Conservation (phyloP, 2,329 filamentous ascomycete genomes). For the Diaporthe caulivora region DNA sequence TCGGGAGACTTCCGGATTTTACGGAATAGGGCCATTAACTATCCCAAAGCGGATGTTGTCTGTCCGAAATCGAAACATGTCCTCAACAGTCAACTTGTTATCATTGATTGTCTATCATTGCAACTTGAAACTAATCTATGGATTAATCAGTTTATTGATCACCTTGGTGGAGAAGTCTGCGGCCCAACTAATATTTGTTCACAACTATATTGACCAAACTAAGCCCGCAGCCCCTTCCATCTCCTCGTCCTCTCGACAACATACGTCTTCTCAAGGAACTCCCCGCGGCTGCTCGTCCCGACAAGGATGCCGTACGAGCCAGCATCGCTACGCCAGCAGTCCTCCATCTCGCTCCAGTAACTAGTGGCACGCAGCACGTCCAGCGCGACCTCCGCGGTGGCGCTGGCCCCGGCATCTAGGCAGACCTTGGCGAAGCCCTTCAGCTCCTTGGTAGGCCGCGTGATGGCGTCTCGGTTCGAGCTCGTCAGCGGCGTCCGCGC, state of each 20-base stretch:
- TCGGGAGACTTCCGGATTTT: constrained; percentile 26
- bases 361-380: constrained; percentile 52
- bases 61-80: background rate
- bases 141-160: background rate
- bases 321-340: constrained; percentile 53
- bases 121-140: background rate
- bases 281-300: constrained; percentile 48
- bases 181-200: background rate
- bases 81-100: background rate
- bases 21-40: constrained; percentile 22
- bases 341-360: constrained; percentile 56
- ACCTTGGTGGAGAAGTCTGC: background rate
- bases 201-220: background rate
- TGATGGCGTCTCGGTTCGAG: constrained; percentile 42
- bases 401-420: constrained; percentile 51
- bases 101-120: background rate
- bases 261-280: background rate
- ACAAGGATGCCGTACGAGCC: constrained; percentile 54
- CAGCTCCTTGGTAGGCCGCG: constrained; percentile 56
- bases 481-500: constrained; percentile 42
- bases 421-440: constrained; percentile 58
- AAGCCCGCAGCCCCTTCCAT: constrained; percentile 18
- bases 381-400: constrained; percentile 47
- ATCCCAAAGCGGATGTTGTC: constrained; percentile 8
- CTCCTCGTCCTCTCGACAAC: constrained; percentile 6